Base-by-base conservation (phyloP, 352 stramenopile genomes). In the Globisporangium parvum region DNA sequence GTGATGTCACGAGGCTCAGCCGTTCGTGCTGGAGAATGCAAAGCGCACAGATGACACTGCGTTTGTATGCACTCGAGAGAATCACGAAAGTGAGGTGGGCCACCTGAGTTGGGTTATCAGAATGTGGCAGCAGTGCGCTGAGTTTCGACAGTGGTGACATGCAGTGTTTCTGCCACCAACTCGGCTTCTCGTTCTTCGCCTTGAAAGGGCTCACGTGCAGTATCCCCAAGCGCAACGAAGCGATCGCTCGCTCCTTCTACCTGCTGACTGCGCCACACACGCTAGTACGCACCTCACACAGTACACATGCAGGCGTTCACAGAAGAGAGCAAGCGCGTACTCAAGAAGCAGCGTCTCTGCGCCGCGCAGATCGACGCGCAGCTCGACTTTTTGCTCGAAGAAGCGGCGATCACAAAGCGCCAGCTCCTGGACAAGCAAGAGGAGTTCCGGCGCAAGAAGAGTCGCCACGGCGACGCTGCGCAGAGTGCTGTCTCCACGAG, bases 281-380 rank as follows among this genome's bases (percentile, higher is more conserved):
- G 44, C n/a, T 20, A 6, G 39, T 23, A 35, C 35, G 41, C 15
- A 3, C 11, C n/a, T n/a, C n/a, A n/a, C n/a, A n/a, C n/a, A n/a
- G n/a, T n/a, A n/a, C n/a, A n/a, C n/a, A n/a, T 89, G 79, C 71
- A 87, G 66, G 67, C 66, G 24, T 60, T 89, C 26, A 71, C 75
- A 31, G 78, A 88, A 40, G 80, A 87, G 51, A 76, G 63, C 26
- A 67, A 73, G 52, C 72, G 74, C 53, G 77, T 82, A 68, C 59
- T 88, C 55, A 91, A 91, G 68, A 85, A 83, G 48, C 80, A 91
- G 66, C 74, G 78, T 17, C 50, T 85, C 28, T 79, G 76, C 48
- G 76, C 67, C 28, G 72, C 67, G 48, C 67, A 83, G 57, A 82
- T 91, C 56, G 69, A 88, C 58, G 66, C 60, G 35, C 76, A 91